These are phyloP conservation scores for Aspergillus sparsus DNA, from an alignment of 495 filamentous ascomycete genomes.

Conservation along the genomic window DNA sequence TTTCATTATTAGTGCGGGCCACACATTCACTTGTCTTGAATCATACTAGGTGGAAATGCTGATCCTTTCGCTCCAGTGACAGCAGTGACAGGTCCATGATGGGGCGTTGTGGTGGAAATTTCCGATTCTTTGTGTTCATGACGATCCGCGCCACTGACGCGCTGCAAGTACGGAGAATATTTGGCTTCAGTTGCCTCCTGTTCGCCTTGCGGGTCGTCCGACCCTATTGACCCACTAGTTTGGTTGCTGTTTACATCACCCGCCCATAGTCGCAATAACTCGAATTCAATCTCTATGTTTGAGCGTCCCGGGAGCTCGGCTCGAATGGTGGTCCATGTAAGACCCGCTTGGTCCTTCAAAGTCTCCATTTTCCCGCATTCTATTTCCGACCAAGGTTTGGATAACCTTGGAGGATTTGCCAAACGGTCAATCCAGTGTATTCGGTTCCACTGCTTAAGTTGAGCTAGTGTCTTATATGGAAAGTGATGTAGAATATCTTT, in stretches of 20 bases:
- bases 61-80: conserved; percentile 1
- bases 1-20: background rate
- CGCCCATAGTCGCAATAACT: conserved; percentile 42
- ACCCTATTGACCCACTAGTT: conserved; percentile 3
- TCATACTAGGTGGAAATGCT: too few species aligned
- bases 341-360: conserved; percentile 32
- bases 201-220: conserved; percentile 11
- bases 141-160: conserved; percentile 9
- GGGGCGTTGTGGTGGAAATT: conserved; percentile 9
- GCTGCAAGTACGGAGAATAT: conserved; percentile 10
- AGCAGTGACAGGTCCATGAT: conserved; percentile 19
- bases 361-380: conserved; percentile 34
- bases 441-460: conserved; percentile 33
- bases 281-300: conserved; percentile 40
- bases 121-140: conserved; percentile 4
- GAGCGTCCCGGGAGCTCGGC: conserved; percentile 34
- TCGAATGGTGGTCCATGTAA: conserved; percentile 39
- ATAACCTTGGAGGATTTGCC: conserved; percentile 34
- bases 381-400: conserved; percentile 36
- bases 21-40: background rate
- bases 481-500: conserved; percentile 35
- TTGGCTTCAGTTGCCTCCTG: conserved; percentile 13
- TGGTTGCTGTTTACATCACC: conserved; percentile 19
- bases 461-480: conserved; percentile 28
- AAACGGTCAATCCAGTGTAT: conserved; percentile 39